Evolutionary conservation across 768 basidiomycete genomes (phyloP), one percentile per base, ranked within the genome.

Genomic region (Podaxis pistillaris): DNA sequence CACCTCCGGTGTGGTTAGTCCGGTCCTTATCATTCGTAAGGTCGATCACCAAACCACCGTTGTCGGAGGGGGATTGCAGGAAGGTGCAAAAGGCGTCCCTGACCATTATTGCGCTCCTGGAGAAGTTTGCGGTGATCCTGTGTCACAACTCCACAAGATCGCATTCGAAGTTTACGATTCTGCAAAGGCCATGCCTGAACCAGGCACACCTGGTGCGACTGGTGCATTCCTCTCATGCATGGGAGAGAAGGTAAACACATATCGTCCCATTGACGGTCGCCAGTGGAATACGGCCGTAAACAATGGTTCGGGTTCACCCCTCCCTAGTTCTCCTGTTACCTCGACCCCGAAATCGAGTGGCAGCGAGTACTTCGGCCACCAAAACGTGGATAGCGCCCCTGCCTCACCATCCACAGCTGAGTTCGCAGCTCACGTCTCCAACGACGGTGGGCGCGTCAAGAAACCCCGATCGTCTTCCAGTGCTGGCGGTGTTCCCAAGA

Each of bases 101-200:
- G 90, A 94, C 70, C 88, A 91, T 66, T 93, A 87, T 71, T 94
- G 92, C 69, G 74, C 86, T 1, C 85, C 87, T 5, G 93, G 93
- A 26, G 96, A 98, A 74, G 88, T 91, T 3, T 92, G 92, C 65
- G 94, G 94, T 1, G 96, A 98, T 69, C 90, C 94, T 13, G 95
- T 98, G 47, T 94, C 94, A 22, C 96, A 98, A 70, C 81, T 97
- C 60, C 95, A 96, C 79, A 97, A 96, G 79, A 89, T 97, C 65
- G 94, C 94, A 1, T 94, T 96, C 66, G 94, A 96, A 76, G 91
- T 96, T 15, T 93, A 86, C 66, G 93, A 94, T 68, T 77, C 83
- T 9, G 79, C 76, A 67, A 90, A 87, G 72, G 81, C 81, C 52
- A 79, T 85, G 73, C 88, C 90, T 3, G 89, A 93, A 58, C 84